phyloP scores from a whole-genome alignment of 176 grass and related monocot genomes.

The Typha latifolia region DNA sequence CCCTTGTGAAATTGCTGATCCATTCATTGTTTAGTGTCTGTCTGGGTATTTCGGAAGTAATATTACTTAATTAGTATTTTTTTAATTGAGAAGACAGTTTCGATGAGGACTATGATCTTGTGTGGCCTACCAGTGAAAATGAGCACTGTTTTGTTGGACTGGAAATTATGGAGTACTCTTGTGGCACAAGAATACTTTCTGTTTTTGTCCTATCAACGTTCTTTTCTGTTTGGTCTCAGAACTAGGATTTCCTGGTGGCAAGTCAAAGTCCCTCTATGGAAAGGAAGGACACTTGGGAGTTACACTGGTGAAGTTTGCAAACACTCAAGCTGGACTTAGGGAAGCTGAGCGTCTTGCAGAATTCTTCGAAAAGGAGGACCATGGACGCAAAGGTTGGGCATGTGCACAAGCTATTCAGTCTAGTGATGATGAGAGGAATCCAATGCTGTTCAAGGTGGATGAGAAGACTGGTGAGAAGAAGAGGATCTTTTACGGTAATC shows the following conservation, averaged over 20 bases:
- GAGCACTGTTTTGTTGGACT: neutral
- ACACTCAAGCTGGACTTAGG: slow-evolving; percentile 57
- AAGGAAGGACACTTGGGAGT: slow-evolving; percentile 82
- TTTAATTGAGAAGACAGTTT: neutral
- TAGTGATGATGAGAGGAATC: slow-evolving; percentile 58
- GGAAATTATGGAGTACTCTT: neutral
- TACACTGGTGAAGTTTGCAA: slow-evolving; percentile 71
- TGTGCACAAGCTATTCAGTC: slow-evolving; percentile 29
- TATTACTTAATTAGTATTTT: no score
- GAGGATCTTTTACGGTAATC: slow-evolving; percentile 77
- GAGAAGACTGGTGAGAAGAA: slow-evolving; percentile 69
- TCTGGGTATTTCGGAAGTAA: no score
- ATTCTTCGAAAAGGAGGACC: slow-evolving; percentile 64
- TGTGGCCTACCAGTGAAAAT: neutral
- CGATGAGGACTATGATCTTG: no score
- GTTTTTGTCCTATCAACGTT: neutral
- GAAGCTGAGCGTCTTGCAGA: slow-evolving; percentile 75
- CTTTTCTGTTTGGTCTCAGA: slow-evolving; percentile 55
- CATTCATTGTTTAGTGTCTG: neutral
- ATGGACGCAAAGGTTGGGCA: slow-evolving; percentile 66
- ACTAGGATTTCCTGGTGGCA: slow-evolving; percentile 83
- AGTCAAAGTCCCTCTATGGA: slow-evolving; percentile 81
- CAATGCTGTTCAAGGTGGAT: slow-evolving; percentile 60
- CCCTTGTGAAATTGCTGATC: neutral
- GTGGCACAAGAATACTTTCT: neutral